A percentile compares a stretch with the other conserved stretches of the same genome.
Conservation (phyloP, 2,329 filamentous ascomycete species). For the Penicillium sp. region DNA sequence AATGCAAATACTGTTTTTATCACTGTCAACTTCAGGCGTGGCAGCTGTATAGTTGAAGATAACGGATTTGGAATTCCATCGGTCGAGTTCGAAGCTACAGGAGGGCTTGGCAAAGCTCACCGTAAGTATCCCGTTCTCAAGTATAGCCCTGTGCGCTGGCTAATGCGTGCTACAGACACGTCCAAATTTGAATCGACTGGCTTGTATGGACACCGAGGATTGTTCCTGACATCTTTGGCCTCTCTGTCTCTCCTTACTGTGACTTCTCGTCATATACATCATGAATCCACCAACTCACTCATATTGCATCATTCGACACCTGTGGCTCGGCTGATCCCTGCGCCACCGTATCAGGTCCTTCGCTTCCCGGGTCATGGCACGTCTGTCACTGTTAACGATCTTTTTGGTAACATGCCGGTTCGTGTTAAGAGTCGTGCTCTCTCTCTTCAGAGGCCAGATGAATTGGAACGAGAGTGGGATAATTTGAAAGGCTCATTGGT, state of each 20-base stretch:
- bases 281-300: constrained; percentile 57
- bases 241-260: constrained; percentile 73
- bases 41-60: constrained; percentile 77
- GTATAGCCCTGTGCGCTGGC: not conserved
- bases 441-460: constrained; percentile 48
- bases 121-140: constrained; percentile 47
- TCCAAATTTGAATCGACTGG: constrained; percentile 61
- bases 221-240: constrained; percentile 73
- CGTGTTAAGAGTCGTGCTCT: constrained; percentile 74
- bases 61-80: constrained; percentile 74
- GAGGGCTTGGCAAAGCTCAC: constrained; percentile 69
- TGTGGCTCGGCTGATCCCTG: constrained; percentile 62
- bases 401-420: constrained; percentile 89
- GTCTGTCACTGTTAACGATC: constrained; percentile 67
- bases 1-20: constrained; percentile 65
- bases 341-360: constrained; percentile 56
- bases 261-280: constrained; percentile 60
- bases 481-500: constrained; percentile 57
- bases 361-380: constrained; percentile 64
- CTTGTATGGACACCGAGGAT: constrained; percentile 65
- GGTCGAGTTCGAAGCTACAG: constrained; percentile 65
- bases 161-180: constrained; percentile 57
- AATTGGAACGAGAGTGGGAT: constrained; percentile 63
- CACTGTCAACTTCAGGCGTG: constrained; percentile 68
- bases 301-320: constrained; percentile 66